phyloP scores from a whole-genome alignment of 2,329 filamentous ascomycete species.

The Domatiomyces catenatus region DNA sequence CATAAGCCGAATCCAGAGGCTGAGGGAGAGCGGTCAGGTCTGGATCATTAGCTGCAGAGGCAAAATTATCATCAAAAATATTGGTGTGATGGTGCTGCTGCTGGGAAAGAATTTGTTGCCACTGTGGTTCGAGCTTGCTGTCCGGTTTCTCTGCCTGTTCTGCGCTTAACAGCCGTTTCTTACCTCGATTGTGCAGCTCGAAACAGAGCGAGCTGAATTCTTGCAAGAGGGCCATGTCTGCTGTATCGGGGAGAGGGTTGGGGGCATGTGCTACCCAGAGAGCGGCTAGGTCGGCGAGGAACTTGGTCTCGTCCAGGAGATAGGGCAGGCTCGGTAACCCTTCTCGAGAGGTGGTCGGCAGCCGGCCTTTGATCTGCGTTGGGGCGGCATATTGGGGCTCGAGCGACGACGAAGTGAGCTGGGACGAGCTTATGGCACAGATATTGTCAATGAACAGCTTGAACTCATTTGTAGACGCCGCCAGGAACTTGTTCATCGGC shows the following conservation, averaged over 20 bases:
- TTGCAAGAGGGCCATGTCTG: constrained; percentile 25
- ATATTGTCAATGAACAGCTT: constrained; percentile 77
- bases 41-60: constrained; percentile 1
- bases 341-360: constrained; percentile 68
- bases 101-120: constrained; percentile 35
- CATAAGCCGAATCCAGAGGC: constrained; percentile 7
- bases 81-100: constrained; percentile 25
- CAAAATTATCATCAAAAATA: constrained; percentile 8
- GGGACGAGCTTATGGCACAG: constrained; percentile 59
- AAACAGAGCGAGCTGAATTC: constrained; percentile 31
- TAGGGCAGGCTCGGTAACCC: constrained; percentile 89
- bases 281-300: constrained; percentile 68
- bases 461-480: constrained; percentile 59
- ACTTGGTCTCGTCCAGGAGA: constrained; percentile 74
- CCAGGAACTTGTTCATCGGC: constrained; percentile 84
- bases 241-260: constrained; percentile 24
- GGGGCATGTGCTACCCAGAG: constrained; percentile 31
- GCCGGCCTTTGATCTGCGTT: constrained; percentile 68
- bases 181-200: constrained; percentile 28
- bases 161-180: constrained; percentile 31
- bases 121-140: constrained; percentile 31
- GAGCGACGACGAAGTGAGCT: constrained; percentile 40
- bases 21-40: constrained; percentile 16
- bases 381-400: constrained; percentile 77
- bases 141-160: constrained; percentile 35